Evolutionary conservation across 805 yeast genomes (phyloP).

Genomic region (Tetrapisispora phaffii): DNA sequence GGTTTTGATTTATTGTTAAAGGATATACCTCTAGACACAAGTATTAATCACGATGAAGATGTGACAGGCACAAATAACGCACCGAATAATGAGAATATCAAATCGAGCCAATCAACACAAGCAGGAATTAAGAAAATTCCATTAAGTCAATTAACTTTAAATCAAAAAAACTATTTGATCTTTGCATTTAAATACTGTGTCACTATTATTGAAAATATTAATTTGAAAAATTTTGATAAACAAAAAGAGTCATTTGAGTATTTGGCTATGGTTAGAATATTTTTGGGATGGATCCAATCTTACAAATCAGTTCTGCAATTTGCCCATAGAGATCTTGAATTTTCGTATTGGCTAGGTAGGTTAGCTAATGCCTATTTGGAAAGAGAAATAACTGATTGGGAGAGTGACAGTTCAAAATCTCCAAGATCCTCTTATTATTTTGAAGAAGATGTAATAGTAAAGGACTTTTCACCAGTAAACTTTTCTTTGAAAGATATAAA

Average conservation of each 20-base stretch:
- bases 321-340: slow-evolving; percentile 26
- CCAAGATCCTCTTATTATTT: slow-evolving; percentile 48
- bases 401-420: slow-evolving; percentile 6
- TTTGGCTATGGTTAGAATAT: slow-evolving; percentile 38
- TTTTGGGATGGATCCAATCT: slow-evolving; percentile 49
- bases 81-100: neutral
- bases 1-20: slow-evolving; percentile 20
- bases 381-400: slow-evolving; percentile 5
- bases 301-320: slow-evolving; percentile 35
- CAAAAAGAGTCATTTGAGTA: slow-evolving; percentile 12
- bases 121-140: slow-evolving; percentile 1
- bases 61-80: too few relatives aligned
- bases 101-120: neutral
- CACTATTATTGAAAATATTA: slow-evolving; percentile 26
- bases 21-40: too few relatives aligned
- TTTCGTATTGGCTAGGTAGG: slow-evolving; percentile 25
- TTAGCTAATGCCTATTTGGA: slow-evolving; percentile 25
- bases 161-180: slow-evolving; percentile 23
- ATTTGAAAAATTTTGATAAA: slow-evolving; percentile 24
- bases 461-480: slow-evolving; percentile 49
- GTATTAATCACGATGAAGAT: neutral
- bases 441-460: slow-evolving; percentile 52
- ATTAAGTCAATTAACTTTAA: slow-evolving; percentile 7
- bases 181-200: slow-evolving; percentile 36
- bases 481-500: slow-evolving; percentile 51